Conservation (phyloP, 108 stramenopile genomes). For the Cyclostephanos invisitatus region DNA sequence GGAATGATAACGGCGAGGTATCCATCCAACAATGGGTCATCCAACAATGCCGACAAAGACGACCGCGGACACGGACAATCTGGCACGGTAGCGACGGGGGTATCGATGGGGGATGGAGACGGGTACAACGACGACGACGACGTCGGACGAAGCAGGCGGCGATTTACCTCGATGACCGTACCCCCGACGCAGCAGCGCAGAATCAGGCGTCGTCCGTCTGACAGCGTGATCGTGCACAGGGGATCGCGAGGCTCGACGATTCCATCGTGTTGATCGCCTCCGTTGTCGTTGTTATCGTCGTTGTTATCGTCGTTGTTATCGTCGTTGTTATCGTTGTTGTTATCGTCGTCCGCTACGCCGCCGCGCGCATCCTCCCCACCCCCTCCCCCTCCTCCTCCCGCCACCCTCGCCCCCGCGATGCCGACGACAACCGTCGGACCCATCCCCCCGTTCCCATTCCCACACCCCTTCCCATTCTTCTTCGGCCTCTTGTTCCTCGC, state of each 20-base stretch:
- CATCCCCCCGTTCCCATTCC: neutral
- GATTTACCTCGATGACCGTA: conserved; percentile 71
- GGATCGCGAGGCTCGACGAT: conserved; percentile 41
- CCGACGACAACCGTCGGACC: no score
- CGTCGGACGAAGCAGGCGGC: conserved; percentile 12
- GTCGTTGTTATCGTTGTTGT: neutral
- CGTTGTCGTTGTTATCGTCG: neutral
- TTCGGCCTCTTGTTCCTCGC: conserved; percentile 27
- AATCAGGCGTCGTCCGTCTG: conserved; percentile 34
- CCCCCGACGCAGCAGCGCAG: conserved; percentile 71
- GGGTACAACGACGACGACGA: neutral
- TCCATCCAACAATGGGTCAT: conserved; percentile 76
- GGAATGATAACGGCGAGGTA: conserved; percentile 77
- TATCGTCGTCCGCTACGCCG: neutral
- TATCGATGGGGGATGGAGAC: neutral
- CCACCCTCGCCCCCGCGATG: neutral
- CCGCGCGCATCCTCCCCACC: neutral
- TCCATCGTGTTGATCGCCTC: conserved; percentile 26
- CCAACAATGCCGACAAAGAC: conserved; percentile 31
- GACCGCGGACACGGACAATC: no score
- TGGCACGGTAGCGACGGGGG: no score
- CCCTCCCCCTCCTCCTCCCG: neutral
- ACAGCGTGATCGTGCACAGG: conserved; percentile 24
- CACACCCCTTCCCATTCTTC: neutral
- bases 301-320: neutral